Evolutionary conservation across 805 yeast genomes (phyloP).

Genomic region (Saccharomycopsis sp.): DNA sequence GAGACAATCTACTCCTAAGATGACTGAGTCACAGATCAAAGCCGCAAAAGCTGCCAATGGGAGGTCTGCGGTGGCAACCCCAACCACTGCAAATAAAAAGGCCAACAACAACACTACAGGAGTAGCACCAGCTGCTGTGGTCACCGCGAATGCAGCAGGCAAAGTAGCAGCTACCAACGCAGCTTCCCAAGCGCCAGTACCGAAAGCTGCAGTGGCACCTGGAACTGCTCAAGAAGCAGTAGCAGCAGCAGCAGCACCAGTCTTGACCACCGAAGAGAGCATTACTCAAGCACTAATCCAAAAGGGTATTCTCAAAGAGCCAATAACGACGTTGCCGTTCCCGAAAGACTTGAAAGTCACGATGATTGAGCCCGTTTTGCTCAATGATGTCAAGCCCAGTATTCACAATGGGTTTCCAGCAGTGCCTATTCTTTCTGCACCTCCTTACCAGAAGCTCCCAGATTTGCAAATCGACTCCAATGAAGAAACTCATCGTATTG

Average conservation of each 20-base stretch:
- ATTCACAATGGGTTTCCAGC: constrained; percentile 75
- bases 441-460: constrained; percentile 67
- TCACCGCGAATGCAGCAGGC: constrained; percentile 18
- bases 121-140: constrained; percentile 16
- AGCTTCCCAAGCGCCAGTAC: constrained; percentile 7
- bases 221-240: constrained; percentile 8
- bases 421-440: constrained; percentile 64
- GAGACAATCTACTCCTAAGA: too few relatives aligned
- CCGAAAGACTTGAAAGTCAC: constrained; percentile 59
- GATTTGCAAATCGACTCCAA: constrained; percentile 67
- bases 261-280: not conserved
- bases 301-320: constrained; percentile 38
- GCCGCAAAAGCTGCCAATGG: constrained; percentile 1
- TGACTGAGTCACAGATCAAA: too few relatives aligned
- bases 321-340: constrained; percentile 61
- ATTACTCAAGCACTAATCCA: constrained; percentile 19
- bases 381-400: constrained; percentile 71
- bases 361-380: constrained; percentile 54
- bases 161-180: constrained; percentile 8
- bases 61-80: not conserved
- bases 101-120: constrained; percentile 2
- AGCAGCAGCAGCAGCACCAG: not conserved
- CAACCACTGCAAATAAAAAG: constrained; percentile 1
- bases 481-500: constrained; percentile 47
- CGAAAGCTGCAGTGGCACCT: constrained; percentile 16